Conservation (phyloP, 2,329 filamentous ascomycete genomes). For the Arthrobotrys pseudoclavata region DNA sequence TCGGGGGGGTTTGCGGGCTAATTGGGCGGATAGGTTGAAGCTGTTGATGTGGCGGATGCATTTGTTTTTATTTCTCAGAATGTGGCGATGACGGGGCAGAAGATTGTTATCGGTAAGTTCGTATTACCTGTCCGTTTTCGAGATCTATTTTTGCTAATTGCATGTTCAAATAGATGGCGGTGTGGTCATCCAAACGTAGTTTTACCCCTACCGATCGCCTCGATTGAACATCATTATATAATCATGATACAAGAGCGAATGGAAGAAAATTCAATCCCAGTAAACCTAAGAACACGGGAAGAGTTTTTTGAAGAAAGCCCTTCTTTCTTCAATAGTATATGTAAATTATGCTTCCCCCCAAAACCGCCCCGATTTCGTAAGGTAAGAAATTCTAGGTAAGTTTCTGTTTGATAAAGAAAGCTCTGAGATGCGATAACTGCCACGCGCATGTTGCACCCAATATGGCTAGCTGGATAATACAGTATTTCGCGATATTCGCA, state of each 20-base stretch:
- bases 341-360: conserved; percentile 9
- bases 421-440: conserved; percentile 94
- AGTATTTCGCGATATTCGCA: conserved; percentile 91
- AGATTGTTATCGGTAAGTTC: conserved; percentile 61
- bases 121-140: neutral
- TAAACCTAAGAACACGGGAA: conserved; percentile 9
- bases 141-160: neutral
- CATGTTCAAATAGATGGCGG: conserved; percentile 25
- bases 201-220: conserved; percentile 13
- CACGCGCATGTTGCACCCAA: conserved; percentile 91
- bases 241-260: conserved; percentile 13
- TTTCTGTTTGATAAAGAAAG: conserved; percentile 99
- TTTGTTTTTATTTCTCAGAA: conserved; percentile 72
- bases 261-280: conserved; percentile 1
- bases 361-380: neutral
- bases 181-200: conserved; percentile 36
- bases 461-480: conserved; percentile 86
- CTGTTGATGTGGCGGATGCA: conserved; percentile 72
- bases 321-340: neutral
- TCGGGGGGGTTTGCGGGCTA: neutral
- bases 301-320: neutral
- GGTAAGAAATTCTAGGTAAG: conserved; percentile 76
- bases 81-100: conserved; percentile 61
- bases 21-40: conserved; percentile 62
- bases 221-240: conserved; percentile 31